Percentiles rank a stretch among this genome's conserved stretches.
Evolutionary conservation across 495 filamentous ascomycete species (phyloP).

Genomic region (Neurospora sp.): DNA sequence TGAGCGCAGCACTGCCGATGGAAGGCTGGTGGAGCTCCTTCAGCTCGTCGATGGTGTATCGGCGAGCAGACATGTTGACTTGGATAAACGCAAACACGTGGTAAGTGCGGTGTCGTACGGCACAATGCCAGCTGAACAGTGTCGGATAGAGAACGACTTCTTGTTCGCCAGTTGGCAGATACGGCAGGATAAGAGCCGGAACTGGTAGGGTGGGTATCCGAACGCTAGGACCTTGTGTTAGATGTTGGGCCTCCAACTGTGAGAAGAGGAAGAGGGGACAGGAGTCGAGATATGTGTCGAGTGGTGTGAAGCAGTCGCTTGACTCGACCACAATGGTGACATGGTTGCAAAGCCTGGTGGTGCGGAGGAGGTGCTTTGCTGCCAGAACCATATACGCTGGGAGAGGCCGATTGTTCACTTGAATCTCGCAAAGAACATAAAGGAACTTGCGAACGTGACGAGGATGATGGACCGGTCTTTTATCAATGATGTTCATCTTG

Average conservation of each 20-base stretch:
- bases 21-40: constrained; percentile 16
- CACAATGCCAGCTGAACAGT: constrained; percentile 22
- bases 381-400: constrained; percentile 5
- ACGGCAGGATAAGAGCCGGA: constrained; percentile 9
- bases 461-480: background rate
- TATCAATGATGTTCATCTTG: background rate
- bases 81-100: constrained; percentile 22
- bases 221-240: constrained; percentile 15
- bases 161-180: constrained; percentile 3
- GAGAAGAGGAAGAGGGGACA: constrained; percentile 24
- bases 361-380: constrained; percentile 10
- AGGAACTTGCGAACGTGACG: constrained; percentile 5
- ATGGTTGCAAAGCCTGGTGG: constrained; percentile 2
- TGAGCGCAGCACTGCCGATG: constrained; percentile 1
- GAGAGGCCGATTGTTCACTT: constrained; percentile 3
- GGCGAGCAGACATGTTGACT: constrained; percentile 23
- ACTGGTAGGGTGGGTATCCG: constrained; percentile 9
- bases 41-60: constrained; percentile 30
- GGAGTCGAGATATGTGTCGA: background rate
- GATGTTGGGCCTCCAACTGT: constrained; percentile 26
- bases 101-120: constrained; percentile 17
- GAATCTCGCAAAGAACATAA: constrained; percentile 3
- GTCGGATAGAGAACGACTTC: constrained; percentile 9
- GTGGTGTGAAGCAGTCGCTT: background rate
- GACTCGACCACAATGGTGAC: constrained; percentile 6